These are phyloP conservation scores for Dillenia suffruticosa DNA, from an alignment of 164 flowering plant species.

Conservation along the genomic window DNA sequence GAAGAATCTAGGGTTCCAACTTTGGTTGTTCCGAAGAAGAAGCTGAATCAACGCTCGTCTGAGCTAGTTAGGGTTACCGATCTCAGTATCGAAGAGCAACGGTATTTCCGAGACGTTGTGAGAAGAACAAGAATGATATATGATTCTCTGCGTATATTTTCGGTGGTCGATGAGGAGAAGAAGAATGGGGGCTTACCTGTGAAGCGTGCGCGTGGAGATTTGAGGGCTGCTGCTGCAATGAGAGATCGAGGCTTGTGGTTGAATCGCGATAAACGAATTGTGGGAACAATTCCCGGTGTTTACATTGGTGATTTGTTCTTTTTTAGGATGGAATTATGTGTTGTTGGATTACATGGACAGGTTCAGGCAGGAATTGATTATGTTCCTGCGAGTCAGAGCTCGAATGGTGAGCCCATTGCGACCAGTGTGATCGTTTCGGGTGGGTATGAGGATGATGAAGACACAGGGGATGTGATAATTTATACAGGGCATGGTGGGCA, in stretches of 20 bases:
- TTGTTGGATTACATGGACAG: conserved; percentile 74
- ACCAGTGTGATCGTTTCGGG: conserved; percentile 89
- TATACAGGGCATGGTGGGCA: conserved; percentile 92
- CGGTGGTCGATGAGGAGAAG: conserved; percentile 34
- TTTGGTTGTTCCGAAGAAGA: conserved; percentile 2
- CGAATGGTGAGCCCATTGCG: conserved; percentile 63
- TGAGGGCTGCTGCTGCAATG: conserved; percentile 53
- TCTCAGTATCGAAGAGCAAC: conserved; percentile 38
- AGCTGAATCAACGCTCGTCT: conserved; percentile 28
- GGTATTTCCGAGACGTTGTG: conserved; percentile 49
- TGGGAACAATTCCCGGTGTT: conserved; percentile 82
- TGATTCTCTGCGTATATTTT: conserved; percentile 57
- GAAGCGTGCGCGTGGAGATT: conserved; percentile 40
- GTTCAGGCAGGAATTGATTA: conserved; percentile 51
- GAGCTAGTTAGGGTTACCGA: conserved; percentile 68
- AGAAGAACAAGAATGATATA: conserved; percentile 56
- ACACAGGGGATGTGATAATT: conserved; percentile 59
- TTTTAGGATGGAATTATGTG: conserved; percentile 72
- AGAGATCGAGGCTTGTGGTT: conserved; percentile 55
- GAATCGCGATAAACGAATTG: conserved; percentile 69
- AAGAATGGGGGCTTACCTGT: conserved; percentile 11
- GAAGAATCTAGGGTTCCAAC: conserved; percentile 10
- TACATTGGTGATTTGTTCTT: conserved; percentile 74
- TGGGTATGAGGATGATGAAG: conserved; percentile 89
- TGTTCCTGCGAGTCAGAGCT: conserved; percentile 28